These are phyloP conservation scores for Patellifolia procumbens DNA, from an alignment of 179 eudicot genomes.

Conservation along the genomic window DNA sequence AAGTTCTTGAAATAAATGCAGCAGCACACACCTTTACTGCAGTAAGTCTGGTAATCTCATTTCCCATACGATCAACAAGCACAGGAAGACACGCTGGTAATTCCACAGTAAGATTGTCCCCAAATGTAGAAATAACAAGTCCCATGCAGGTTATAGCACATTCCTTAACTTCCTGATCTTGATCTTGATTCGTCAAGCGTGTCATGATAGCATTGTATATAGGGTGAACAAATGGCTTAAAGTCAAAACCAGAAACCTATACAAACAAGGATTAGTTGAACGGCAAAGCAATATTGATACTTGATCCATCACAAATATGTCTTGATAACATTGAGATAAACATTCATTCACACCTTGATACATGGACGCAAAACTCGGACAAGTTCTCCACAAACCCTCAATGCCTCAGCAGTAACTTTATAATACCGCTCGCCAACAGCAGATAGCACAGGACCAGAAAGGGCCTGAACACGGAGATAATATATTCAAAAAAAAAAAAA, in stretches of 20 bases:
- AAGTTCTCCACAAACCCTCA: conserved; percentile 97
- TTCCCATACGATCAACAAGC: conserved; percentile 98
- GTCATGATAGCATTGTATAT: conserved; percentile 86
- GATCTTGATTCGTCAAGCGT: conserved; percentile 97
- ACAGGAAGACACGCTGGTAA: conserved; percentile 93
- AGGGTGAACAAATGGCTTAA: conserved; percentile 79
- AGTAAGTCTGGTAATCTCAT: conserved; percentile 96
- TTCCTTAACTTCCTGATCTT: conserved; percentile 99
- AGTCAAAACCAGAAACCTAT: conserved; percentile 74
- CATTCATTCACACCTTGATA: conserved; percentile 52
- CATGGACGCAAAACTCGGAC: conserved; percentile 91
- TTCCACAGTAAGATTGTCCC: conserved; percentile 79
- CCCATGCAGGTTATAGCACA: conserved; percentile 99
- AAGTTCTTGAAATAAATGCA: background rate
- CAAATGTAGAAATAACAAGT: conserved; percentile 88
- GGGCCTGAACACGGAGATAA: conserved; percentile 50
- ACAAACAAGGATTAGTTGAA: conserved; percentile 21
- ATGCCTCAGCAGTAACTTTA: conserved; percentile 95
- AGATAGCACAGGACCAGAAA: conserved; percentile 84
- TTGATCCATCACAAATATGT: background rate
- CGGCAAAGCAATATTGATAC: conserved; percentile 5
- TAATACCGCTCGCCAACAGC: conserved; percentile 97
- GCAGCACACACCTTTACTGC: conserved; percentile 85
- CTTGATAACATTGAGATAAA: background rate
- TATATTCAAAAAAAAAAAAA: conserved; percentile 2